Evolutionary conservation across 129 eudicot genomes (phyloP).

Genomic region (Dittrichia graveolens): DNA sequence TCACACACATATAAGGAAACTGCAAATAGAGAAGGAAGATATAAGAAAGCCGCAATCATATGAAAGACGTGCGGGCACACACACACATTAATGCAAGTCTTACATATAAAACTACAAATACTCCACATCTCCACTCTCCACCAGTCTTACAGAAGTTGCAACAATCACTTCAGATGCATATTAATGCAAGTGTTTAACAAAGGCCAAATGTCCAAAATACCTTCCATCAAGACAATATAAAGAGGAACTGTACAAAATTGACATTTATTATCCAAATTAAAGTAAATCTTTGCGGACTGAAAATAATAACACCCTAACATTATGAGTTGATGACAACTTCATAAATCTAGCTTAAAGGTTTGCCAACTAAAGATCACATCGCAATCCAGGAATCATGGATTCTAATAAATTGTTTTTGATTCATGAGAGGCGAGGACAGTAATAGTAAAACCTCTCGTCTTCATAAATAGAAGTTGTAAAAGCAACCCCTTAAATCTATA

Average conservation of each 20-base stretch:
- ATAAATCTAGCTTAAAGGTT: too few relatives aligned
- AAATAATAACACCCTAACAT: not conserved
- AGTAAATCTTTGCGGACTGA: not conserved
- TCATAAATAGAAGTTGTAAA: not conserved
- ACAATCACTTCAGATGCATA: not conserved
- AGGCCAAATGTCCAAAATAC: not conserved
- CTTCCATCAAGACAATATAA: conserved; percentile 11
- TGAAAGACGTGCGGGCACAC: not conserved
- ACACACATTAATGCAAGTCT: too few relatives aligned
- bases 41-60: not conserved
- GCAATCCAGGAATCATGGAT: not conserved
- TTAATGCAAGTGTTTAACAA: not conserved
- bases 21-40: not conserved
- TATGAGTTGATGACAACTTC: not conserved
- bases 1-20: not conserved
- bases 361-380: too few relatives aligned
- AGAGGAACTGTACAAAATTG: not conserved
- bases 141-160: conserved; percentile 2
- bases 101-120: too few relatives aligned
- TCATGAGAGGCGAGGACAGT: not conserved
- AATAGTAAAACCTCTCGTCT: not conserved
- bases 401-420: not conserved
- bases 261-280: not conserved
- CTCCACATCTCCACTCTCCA: not conserved
- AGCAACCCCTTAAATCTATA: conserved; percentile 2